These are phyloP conservation scores for Eucalyptus erythrocorys DNA, from an alignment of 345 rosid species.

Conservation along the genomic window DNA sequence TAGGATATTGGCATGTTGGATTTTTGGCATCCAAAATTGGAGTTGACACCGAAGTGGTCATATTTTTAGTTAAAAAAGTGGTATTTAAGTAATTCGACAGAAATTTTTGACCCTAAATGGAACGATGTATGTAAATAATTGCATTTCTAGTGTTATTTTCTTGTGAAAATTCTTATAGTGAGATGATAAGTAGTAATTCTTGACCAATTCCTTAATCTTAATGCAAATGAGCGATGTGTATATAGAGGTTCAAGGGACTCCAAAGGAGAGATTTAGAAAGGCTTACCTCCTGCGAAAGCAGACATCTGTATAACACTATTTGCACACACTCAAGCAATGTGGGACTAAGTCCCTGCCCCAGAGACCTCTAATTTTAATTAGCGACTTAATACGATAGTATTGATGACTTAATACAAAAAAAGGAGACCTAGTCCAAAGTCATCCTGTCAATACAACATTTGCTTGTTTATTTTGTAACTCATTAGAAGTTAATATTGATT, in stretches of 20 bases:
- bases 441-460: not conserved
- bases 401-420: not conserved
- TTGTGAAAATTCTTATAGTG: rapidly evolving
- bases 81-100: rapidly evolving
- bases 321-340: not conserved
- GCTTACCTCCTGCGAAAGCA: not conserved
- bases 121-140: rapidly evolving
- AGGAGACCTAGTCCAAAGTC: not conserved
- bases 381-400: not conserved
- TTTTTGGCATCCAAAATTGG: too few species aligned
- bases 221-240: rapidly evolving
- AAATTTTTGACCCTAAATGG: too few species aligned
- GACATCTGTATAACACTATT: not conserved
- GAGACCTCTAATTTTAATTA: not conserved
- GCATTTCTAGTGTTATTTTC: too few species aligned
- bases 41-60: rapidly evolving
- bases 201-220: not conserved
- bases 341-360: not conserved
- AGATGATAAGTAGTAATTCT: not conserved
- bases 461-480: not conserved
- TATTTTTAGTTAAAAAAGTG: too few species aligned
- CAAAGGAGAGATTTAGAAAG: not conserved
- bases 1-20: rapidly evolving
- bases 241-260: not conserved
- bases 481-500: not conserved